Percentiles rank a stretch among this genome's conserved stretches.
phyloP scores from a whole-genome alignment of 2,329 filamentous ascomycete species.

The Fusarium transvaalense region DNA sequence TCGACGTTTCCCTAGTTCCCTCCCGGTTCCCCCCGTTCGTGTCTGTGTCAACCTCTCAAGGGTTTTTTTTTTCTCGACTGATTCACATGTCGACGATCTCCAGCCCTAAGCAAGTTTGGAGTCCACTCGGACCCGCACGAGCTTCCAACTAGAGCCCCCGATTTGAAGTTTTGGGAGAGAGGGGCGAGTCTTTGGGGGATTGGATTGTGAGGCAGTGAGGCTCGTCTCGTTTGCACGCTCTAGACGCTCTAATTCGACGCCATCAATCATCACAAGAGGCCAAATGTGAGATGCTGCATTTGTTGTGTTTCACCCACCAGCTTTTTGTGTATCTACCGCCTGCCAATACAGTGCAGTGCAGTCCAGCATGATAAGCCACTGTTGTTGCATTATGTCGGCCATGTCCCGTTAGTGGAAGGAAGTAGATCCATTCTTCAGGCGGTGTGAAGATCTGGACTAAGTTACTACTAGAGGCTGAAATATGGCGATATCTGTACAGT shows the following conservation, averaged over 20 bases:
- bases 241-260: conserved; percentile 20
- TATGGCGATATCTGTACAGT: background rate
- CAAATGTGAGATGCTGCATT: background rate
- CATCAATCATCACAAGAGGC: conserved; percentile 1
- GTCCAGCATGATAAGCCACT: conserved; percentile 7
- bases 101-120: conserved; percentile 42
- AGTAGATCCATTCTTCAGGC: conserved; percentile 42
- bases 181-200: conserved; percentile 3
- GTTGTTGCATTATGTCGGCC: conserved; percentile 16
- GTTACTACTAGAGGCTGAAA: conserved; percentile 4
- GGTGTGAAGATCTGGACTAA: conserved; percentile 34
- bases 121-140: conserved; percentile 41
- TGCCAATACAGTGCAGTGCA: background rate
- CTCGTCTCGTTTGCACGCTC: conserved; percentile 14
- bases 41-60: background rate
- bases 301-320: conserved; percentile 5
- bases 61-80: conserved; percentile 13
- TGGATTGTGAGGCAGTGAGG: conserved; percentile 10
- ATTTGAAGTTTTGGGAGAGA: conserved; percentile 17
- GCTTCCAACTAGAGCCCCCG: conserved; percentile 40
- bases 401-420: conserved; percentile 28
- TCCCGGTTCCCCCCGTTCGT: conserved; percentile 45
- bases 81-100: conserved; percentile 50
- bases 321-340: background rate
- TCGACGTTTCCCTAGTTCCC: conserved; percentile 14